Evolutionary conservation across 2,329 filamentous ascomycete genomes (phyloP), one percentile per base, ranked within the genome.

Genomic region (Xylariaceae sp.): DNA sequence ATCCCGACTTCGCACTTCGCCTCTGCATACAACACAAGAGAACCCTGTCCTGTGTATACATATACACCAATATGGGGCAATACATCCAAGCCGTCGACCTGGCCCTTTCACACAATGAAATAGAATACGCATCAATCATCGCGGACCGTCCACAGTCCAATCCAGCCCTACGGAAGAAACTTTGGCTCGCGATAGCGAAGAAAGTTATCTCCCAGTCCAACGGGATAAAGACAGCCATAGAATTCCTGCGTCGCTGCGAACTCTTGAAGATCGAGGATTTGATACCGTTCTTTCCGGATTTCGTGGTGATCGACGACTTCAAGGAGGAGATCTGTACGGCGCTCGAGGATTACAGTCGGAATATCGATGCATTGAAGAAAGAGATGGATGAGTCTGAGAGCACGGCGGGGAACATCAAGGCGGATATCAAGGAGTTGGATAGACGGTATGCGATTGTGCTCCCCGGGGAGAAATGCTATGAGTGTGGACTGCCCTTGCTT

Each of bases 221-320:
- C 51, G 89, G 90, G 45, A 96, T 97, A 76, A 96, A 90, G 70
- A 81, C 86, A 31, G 94, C 94, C 2, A 95, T 99, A 58, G 89
- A 95, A 54, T 96, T 99, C 64, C 78, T 97, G 11, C 89, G 90
- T 59, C 85, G 90, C 10, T 96, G 92, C 66, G 90, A 96, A 53
- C 77, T 97, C 11, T 81, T 99, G 43, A 86, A 87, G 55, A 99
- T 99, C 56, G 94, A 99, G 71, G 94, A 99, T 63, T 73, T 99
- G 30, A 97, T 99, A 38, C 94, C 94, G 0, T 96, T 99, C 75
- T 99, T 99, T 71, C 94, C 94, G 0, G 94, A 99, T 67, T 99
- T 99, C 65, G 90, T 97, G 19, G 88, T 97, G 45, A 97, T 99
- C 54, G 94, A 99, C 66, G 94, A 97, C 68, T 99, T 99, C 78